Percentiles rank a stretch among this genome's conserved stretches.
phyloP scores from a whole-genome alignment of 805 yeast genomes.

The Metschnikowia lunata region DNA sequence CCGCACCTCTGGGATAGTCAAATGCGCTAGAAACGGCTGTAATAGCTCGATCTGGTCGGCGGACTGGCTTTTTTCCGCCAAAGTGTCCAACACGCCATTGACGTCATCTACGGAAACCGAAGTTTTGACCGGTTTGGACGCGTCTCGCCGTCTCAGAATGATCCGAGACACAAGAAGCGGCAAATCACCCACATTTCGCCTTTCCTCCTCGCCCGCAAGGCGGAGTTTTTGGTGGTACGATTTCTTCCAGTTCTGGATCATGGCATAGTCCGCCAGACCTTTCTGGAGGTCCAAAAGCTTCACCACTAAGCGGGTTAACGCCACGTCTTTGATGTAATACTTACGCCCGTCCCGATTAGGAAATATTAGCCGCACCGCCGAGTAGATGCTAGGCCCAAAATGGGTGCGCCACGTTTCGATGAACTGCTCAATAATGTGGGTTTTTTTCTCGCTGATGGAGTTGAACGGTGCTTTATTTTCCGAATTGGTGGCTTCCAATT shows the following conservation, averaged over 20 bases:
- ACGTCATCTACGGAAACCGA: slow-evolving; percentile 27
- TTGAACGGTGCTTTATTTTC: slow-evolving; percentile 17
- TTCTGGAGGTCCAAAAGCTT: slow-evolving; percentile 55
- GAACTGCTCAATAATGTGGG: slow-evolving; percentile 22
- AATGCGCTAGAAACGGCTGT: slow-evolving; percentile 44
- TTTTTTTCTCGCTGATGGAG: slow-evolving; percentile 16
- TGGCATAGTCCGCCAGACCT: slow-evolving; percentile 53
- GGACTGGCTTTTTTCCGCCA: slow-evolving; percentile 23
- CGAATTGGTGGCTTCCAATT: slow-evolving; percentile 12
- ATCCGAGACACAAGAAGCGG: slow-evolving; percentile 47
- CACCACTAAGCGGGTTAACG: slow-evolving; percentile 46
- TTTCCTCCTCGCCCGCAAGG: slow-evolving; percentile 42
- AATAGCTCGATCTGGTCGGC: slow-evolving; percentile 43
- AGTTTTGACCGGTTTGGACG: slow-evolving; percentile 27
- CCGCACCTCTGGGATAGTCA: slow-evolving; percentile 59
- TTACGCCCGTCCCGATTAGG: slow-evolving; percentile 62
- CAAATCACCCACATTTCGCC: slow-evolving; percentile 29
- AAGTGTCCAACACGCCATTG: slow-evolving; percentile 27
- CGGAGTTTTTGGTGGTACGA: slow-evolving; percentile 31
- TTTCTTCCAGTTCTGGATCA: slow-evolving; percentile 35
- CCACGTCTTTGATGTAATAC: slow-evolving; percentile 61
- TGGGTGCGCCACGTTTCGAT: slow-evolving; percentile 31
- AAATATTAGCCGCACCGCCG: slow-evolving; percentile 56
- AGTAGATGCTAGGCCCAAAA: slow-evolving; percentile 51
- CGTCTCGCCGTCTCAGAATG: slow-evolving; percentile 51